Conservation (phyloP, 2,329 filamentous ascomycete genomes). For the Drechslerella coelobrocha region DNA sequence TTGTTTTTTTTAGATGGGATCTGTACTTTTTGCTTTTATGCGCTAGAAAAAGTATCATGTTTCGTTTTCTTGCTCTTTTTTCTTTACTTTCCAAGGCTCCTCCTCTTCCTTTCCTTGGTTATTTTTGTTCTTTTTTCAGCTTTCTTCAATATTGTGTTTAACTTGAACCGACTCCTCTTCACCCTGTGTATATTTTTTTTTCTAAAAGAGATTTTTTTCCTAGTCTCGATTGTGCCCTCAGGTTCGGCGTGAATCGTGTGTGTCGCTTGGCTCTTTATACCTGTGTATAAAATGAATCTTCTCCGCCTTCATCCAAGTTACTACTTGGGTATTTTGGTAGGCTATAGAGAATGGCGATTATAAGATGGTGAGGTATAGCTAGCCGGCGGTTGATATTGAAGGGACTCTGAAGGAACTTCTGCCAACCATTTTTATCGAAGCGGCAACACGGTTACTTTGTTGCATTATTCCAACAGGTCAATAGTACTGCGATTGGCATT, state of each 20-base stretch:
- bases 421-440: no score
- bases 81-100: constrained; percentile 1
- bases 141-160: constrained; percentile 42
- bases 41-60: constrained; percentile 37
- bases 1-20: constrained; percentile 49
- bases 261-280: no score
- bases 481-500: no score
- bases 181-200: constrained; percentile 50
- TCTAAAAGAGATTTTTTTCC: constrained; percentile 38
- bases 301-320: no score
- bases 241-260: background rate
- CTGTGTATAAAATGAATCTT: no score
- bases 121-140: constrained; percentile 21
- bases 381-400: no score
- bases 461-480: no score
- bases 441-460: no score
- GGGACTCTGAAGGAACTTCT: no score
- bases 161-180: constrained; percentile 43
- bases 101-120: constrained; percentile 36
- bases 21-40: constrained; percentile 47
- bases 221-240: constrained; percentile 20
- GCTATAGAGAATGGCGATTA: no score
- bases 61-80: constrained; percentile 24
- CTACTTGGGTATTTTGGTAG: no score
- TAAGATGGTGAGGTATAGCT: no score